Conservation (phyloP, 2,329 filamentous ascomycete species). For the Aspergillus unguis region DNA sequence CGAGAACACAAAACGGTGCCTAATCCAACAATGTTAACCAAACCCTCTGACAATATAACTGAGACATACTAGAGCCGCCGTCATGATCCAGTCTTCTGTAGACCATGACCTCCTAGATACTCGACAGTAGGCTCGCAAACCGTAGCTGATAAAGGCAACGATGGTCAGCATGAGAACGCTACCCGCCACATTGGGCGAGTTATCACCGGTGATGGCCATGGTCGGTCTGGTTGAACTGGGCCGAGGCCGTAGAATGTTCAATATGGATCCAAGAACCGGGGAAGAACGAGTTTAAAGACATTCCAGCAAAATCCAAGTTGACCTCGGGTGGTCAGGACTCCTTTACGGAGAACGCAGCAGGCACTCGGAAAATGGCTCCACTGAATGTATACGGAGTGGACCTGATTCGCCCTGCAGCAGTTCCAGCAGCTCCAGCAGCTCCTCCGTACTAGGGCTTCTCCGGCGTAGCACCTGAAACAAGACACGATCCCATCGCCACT, state of each 20-base stretch:
- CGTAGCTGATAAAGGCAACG: conserved; percentile 17
- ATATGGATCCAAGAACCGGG: neutral
- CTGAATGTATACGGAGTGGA: neutral
- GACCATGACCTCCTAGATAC: conserved; percentile 20
- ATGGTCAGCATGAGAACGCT: conserved; percentile 22
- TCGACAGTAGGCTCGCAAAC: conserved; percentile 20
- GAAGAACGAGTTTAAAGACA: neutral
- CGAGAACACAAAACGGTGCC: conserved; percentile 20
- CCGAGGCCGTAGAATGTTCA: neutral
- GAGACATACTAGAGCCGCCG: conserved; percentile 19
- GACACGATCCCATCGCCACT: neutral
- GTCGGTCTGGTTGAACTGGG: neutral
- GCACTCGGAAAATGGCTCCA: neutral
- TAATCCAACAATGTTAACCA: conserved; percentile 8
- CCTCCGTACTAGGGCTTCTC: neutral
- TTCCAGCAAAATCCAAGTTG: too few relatives aligned
- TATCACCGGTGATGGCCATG: conserved; percentile 21
- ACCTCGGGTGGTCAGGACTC: neutral
- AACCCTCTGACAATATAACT: neutral
- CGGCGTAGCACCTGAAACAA: neutral
- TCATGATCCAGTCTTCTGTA: conserved; percentile 26
- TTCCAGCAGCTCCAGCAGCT: neutral
- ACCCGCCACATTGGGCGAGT: conserved; percentile 19
- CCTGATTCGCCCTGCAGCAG: neutral
- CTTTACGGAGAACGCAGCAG: neutral